Percentiles rank a stretch among this genome's conserved stretches.
Conservation (phyloP, 2,329 filamentous ascomycete species). For the Calonectria montana region DNA sequence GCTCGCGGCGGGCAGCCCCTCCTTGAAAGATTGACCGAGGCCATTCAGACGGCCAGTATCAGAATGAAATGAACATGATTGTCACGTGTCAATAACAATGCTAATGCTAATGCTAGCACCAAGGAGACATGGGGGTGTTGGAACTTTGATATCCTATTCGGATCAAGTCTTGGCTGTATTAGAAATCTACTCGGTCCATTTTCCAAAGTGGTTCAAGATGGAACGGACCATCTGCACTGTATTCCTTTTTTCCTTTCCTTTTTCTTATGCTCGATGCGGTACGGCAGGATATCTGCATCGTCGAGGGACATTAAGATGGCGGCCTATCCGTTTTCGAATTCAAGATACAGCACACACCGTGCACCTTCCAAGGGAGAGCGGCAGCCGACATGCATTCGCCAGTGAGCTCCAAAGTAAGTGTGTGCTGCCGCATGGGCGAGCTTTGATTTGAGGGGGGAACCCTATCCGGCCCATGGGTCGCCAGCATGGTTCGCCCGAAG, state of each 20-base stretch:
- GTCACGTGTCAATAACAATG: constrained; percentile 19
- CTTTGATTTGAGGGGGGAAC: constrained; percentile 14
- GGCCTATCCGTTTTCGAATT: constrained; percentile 30
- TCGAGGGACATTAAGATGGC: constrained; percentile 32
- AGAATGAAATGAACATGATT: background rate
- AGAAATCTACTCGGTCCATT: constrained; percentile 20
- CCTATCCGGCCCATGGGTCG: constrained; percentile 23
- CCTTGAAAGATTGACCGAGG: constrained; percentile 7
- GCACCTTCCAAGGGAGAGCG: constrained; percentile 18
- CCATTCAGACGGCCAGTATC: background rate
- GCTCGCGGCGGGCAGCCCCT: constrained; percentile 12
- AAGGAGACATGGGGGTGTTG: background rate
- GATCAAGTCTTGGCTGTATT: constrained; percentile 25
- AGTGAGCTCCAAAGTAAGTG: constrained; percentile 30
- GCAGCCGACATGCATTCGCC: constrained; percentile 32
- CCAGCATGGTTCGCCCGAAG: constrained; percentile 32
- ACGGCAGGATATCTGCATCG: constrained; percentile 38
- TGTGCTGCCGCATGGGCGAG: constrained; percentile 16
- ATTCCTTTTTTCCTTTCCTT: constrained; percentile 1
- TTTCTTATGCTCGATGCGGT: constrained; percentile 29
- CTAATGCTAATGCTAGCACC: background rate
- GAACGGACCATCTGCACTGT: constrained; percentile 14
- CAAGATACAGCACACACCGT: constrained; percentile 36
- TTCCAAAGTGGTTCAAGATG: constrained; percentile 17
- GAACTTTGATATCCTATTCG: constrained; percentile 25